Evolutionary conservation across 129 eudicot species (phyloP).

Genomic region (Escallonia herrerae): DNA sequence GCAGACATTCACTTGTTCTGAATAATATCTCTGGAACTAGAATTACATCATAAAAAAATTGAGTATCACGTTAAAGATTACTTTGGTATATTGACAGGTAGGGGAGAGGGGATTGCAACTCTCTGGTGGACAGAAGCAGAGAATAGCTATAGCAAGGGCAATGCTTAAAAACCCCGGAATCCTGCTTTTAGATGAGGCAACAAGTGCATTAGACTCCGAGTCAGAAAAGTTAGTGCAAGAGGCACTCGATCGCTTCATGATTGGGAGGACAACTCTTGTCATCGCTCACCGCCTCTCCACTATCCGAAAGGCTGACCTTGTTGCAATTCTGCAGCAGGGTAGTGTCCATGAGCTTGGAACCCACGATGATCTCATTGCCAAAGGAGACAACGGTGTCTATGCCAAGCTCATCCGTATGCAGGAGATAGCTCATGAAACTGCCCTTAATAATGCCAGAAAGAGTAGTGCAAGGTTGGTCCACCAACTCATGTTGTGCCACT

Average conservation of each 20-base stretch:
- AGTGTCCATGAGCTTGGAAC: slow-evolving; percentile 77
- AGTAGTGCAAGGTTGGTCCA: slow-evolving; percentile 79
- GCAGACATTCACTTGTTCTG: background rate
- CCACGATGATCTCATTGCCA: slow-evolving; percentile 78
- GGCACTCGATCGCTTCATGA: slow-evolving; percentile 92
- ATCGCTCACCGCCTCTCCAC: slow-evolving; percentile 98
- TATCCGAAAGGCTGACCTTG: slow-evolving; percentile 91
- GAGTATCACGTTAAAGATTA: too few species aligned
- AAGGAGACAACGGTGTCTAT: slow-evolving; percentile 85
- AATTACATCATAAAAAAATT: too few species aligned
- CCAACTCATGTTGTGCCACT: background rate
- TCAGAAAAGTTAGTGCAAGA: slow-evolving; percentile 96
- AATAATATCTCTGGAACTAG: background rate
- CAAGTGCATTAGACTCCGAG: slow-evolving; percentile 95
- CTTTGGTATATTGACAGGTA: slow-evolving; percentile 37
- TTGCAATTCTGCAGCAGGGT: slow-evolving; percentile 92
- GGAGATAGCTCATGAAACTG: slow-evolving; percentile 88
- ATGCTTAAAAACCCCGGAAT: slow-evolving; percentile 96
- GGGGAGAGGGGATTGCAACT: slow-evolving; percentile 97
- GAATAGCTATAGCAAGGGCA: slow-evolving; percentile 94
- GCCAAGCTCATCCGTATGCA: slow-evolving; percentile 91
- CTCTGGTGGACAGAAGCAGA: slow-evolving; percentile 97
- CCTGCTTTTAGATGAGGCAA: slow-evolving; percentile 89
- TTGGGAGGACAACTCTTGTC: slow-evolving; percentile 90
- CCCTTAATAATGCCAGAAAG: slow-evolving; percentile 74